Base-by-base conservation (phyloP, 805 yeast species). In the Candida montana region DNA sequence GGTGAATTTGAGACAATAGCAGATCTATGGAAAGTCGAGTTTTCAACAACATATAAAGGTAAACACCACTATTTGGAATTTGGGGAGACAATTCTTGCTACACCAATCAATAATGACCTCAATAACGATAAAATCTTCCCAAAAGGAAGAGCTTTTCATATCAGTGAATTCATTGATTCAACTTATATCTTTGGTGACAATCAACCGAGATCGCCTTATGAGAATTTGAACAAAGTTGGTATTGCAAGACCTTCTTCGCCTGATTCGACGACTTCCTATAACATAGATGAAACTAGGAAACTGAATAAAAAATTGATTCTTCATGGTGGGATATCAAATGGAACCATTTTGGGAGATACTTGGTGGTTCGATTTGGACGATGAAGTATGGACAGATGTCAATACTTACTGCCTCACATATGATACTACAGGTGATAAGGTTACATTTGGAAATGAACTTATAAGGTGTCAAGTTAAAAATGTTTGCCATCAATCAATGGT, bases 311-410 rank as follows among this genome's bases (percentile, higher is more conserved):
- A 53, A 7, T 37, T 67, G 7, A 49, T 64, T 1, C 45, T 63
- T 1, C 71, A 68, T 43, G 72, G 72, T 19, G 72, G 72, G 4
- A 64, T 70, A 1, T 47, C 41, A 24, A 45, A 38, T 11, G 34
- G 40, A 9, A 54, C 62, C 15, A 65, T 74, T 10, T 52, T 61
- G 20, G 74, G 75, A 21, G 80, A 75, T 54, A 50, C 67, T 50
- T 75, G 80, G 80, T 63, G 67, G 60, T 75, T 71, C 46, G 70
- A 72, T 46, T 49, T 75, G 20, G 65, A 63, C 23, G 48, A 61
- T 1, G 75, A 70, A 42, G 52, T 53, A 2, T 75, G 81, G 81
- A 31, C 36, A 13, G 37, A 47, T 15, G 27, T 59, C 1, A 42
- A 47, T 1, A 50, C 64, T 0, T 55, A 31, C 39, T 66, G 61